Percentiles rank a stretch among this genome's conserved stretches.
Conservation (phyloP, 2,329 filamentous ascomycete genomes). For the Pyrenochaeta sp. region DNA sequence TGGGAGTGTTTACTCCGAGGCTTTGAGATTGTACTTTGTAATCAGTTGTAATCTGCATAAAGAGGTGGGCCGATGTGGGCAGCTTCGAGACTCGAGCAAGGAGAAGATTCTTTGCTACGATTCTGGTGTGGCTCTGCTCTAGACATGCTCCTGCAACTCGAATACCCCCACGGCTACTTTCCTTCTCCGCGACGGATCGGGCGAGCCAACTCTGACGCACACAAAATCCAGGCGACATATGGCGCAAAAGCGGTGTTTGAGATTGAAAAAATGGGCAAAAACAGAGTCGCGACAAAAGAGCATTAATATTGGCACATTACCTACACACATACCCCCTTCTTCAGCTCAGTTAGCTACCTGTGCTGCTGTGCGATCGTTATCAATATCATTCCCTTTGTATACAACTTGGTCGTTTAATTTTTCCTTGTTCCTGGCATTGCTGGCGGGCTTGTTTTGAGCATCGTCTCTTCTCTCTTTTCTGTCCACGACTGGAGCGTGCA, state of each 20-base stretch:
- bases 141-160: too few relatives aligned
- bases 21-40: slow-evolving; percentile 45
- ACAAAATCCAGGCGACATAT: slow-evolving; percentile 13
- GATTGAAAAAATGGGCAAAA: slow-evolving; percentile 1
- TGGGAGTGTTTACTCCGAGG: slow-evolving; percentile 9
- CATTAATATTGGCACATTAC: slow-evolving; percentile 43
- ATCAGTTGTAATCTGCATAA: slow-evolving; percentile 50
- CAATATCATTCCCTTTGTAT: slow-evolving; percentile 44
- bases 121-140: too few relatives aligned
- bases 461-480: slow-evolving; percentile 10
- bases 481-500: slow-evolving; percentile 28
- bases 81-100: slow-evolving; percentile 1
- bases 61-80: slow-evolving; percentile 21
- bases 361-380: slow-evolving; percentile 16
- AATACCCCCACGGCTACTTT: too few relatives aligned
- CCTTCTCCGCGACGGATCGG: too few relatives aligned
- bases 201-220: too few relatives aligned
- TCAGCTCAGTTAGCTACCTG: slow-evolving; percentile 8
- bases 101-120: too few relatives aligned
- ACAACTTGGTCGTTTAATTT: slow-evolving; percentile 19
- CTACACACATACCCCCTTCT: slow-evolving; percentile 23
- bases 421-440: slow-evolving; percentile 39
- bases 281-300: slow-evolving; percentile 24
- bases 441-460: slow-evolving; percentile 30
- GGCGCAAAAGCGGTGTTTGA: slow-evolving; percentile 6